Evolutionary conservation across 371 early-diverging fungal species (phyloP).

Genomic region (Apophysomyces trapeziformis): DNA sequence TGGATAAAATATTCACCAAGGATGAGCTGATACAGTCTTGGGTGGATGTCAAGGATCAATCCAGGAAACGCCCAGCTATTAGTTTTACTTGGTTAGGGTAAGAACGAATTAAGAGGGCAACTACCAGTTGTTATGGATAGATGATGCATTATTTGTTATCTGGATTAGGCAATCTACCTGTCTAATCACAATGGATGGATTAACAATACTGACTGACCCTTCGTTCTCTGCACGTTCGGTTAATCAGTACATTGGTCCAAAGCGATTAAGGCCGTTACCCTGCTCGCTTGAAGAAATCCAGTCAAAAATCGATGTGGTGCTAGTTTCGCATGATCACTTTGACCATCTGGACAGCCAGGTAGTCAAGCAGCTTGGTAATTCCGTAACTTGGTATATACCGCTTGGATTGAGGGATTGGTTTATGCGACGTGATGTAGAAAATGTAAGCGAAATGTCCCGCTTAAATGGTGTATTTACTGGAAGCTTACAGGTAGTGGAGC

Average conservation of each 20-base stretch:
- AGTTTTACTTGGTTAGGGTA: constrained; percentile 59
- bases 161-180: constrained; percentile 63
- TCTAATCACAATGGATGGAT: constrained; percentile 59
- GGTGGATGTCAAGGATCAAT: constrained; percentile 20
- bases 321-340: constrained; percentile 62
- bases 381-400: constrained; percentile 69
- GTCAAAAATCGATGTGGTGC: constrained; percentile 54
- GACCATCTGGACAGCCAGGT: constrained; percentile 61
- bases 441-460: constrained; percentile 31
- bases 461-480: background rate
- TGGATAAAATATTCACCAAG: constrained; percentile 31
- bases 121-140: background rate
- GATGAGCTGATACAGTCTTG: constrained; percentile 23
- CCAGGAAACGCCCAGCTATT: constrained; percentile 25
- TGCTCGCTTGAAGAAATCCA: constrained; percentile 53
- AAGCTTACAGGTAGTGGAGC: constrained; percentile 50
- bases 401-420: constrained; percentile 63
- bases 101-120: background rate
- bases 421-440: constrained; percentile 50
- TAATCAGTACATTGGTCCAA: constrained; percentile 56
- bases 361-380: constrained; percentile 50
- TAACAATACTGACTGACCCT: constrained; percentile 66
- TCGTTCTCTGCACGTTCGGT: constrained; percentile 51
- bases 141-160: constrained; percentile 3
- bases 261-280: constrained; percentile 55